Evolutionary conservation across 2,329 filamentous ascomycete genomes (phyloP).

Genomic region (Fusarium incarnatum): DNA sequence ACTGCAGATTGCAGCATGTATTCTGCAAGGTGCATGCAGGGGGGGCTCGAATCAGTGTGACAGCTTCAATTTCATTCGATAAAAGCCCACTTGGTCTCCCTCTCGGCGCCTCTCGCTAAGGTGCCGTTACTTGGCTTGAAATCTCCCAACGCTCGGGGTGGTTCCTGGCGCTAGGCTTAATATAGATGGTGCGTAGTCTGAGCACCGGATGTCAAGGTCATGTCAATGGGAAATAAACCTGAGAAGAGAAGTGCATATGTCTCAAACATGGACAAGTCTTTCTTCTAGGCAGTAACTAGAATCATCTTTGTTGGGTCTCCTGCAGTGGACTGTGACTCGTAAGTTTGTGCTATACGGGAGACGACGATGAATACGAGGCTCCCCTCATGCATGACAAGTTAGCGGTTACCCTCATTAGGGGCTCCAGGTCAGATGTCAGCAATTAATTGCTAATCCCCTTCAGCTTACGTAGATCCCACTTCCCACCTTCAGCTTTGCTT

Average conservation of each 20-base stretch:
- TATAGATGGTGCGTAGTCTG: neutral
- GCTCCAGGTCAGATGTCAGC: neutral
- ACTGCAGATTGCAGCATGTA: neutral
- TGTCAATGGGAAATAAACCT: neutral
- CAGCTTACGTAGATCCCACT: conserved; percentile 1
- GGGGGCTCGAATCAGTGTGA: neutral
- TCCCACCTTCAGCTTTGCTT: neutral
- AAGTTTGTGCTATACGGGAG: neutral
- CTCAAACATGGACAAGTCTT: neutral
- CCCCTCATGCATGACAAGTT: conserved; percentile 10
- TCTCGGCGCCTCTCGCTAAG: neutral
- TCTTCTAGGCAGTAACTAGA: too few species aligned
- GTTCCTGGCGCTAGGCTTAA: conserved; percentile 13
- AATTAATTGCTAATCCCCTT: neutral
- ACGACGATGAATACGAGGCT: conserved; percentile 6
- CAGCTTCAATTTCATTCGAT: neutral
- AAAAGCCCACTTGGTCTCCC: neutral
- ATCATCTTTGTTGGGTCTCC: too few species aligned
- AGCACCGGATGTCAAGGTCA: neutral
- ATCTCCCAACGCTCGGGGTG: neutral
- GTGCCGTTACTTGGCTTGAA: neutral
- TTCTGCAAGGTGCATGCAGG: neutral
- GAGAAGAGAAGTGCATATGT: neutral
- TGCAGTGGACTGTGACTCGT: neutral
- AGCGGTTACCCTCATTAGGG: neutral